A percentile compares a stretch with the other conserved stretches of the same genome.
Evolutionary conservation across 106 monocot genomes (phyloP).

Genomic region (Acanthochlamys bracteata): DNA sequence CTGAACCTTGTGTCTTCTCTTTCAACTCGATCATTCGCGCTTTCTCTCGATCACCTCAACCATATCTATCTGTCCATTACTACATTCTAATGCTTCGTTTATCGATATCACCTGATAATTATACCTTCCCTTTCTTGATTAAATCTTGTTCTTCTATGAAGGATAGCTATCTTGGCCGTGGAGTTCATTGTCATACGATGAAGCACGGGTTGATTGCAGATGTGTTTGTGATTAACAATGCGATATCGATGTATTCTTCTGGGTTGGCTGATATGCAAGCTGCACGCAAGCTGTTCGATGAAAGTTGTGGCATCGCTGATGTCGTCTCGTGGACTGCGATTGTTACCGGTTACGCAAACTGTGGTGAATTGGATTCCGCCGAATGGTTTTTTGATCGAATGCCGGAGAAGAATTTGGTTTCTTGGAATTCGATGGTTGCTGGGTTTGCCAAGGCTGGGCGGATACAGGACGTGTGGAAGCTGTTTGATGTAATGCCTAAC

Average conservation of each 20-base stretch:
- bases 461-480: slow-evolving; percentile 13
- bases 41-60: slow-evolving; percentile 23
- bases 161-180: slow-evolving; percentile 8
- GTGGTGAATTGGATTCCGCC: slow-evolving; percentile 30
- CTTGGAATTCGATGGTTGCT: slow-evolving; percentile 69
- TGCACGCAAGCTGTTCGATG: slow-evolving; percentile 43
- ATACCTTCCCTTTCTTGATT: slow-evolving; percentile 63
- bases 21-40: slow-evolving; percentile 74
- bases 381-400: slow-evolving; percentile 43
- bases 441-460: slow-evolving; percentile 35
- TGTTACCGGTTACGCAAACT: slow-evolving; percentile 38
- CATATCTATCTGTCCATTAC: slow-evolving; percentile 16
- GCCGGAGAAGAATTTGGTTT: slow-evolving; percentile 44
- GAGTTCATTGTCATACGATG: slow-evolving; percentile 26
- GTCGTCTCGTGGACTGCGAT: slow-evolving; percentile 73
- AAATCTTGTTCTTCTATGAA: slow-evolving; percentile 17
- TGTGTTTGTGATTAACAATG: slow-evolving; percentile 48
- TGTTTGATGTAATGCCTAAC: slow-evolving; percentile 56
- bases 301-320: slow-evolving; percentile 16
- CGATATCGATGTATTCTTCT: slow-evolving; percentile 48
- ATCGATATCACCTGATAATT: slow-evolving; percentile 28
- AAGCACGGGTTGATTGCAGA: slow-evolving; percentile 40
- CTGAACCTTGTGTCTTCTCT: slow-evolving; percentile 29
- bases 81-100: slow-evolving; percentile 28
- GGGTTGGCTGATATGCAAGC: slow-evolving; percentile 18